phyloP scores from a whole-genome alignment of 805 yeast species.

The Pichia exigua region DNA sequence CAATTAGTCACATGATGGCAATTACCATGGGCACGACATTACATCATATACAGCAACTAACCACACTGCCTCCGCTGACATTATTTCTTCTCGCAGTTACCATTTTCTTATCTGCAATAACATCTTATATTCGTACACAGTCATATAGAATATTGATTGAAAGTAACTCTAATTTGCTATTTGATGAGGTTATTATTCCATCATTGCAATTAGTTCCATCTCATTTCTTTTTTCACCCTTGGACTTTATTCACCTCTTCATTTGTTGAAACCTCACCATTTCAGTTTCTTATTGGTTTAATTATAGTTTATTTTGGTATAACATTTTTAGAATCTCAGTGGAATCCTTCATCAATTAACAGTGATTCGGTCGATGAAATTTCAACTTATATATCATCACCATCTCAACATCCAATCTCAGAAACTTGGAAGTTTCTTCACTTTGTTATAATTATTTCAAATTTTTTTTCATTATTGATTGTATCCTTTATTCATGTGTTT shows the following conservation, averaged over 20 bases:
- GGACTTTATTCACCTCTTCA: conserved; percentile 58
- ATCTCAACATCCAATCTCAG: conserved; percentile 23
- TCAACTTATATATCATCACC: background rate
- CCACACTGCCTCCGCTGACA: conserved; percentile 22
- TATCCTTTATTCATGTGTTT: conserved; percentile 24
- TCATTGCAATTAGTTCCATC: conserved; percentile 56
- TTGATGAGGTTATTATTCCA: conserved; percentile 41
- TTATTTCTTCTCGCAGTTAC: conserved; percentile 35
- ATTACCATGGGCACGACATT: background rate
- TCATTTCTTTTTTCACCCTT: conserved; percentile 46
- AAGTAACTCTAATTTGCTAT: conserved; percentile 20
- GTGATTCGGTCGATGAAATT: background rate
- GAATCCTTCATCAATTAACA: conserved; percentile 22
- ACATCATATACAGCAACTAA: background rate
- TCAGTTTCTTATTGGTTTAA: conserved; percentile 34
- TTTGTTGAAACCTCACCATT: conserved; percentile 51
- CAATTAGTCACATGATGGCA: background rate
- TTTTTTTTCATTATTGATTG: conserved; percentile 36
- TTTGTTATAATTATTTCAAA: conserved; percentile 54
- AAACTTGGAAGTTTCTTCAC: conserved; percentile 42
- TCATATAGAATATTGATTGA: conserved; percentile 23
- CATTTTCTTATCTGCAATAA: conserved; percentile 31
- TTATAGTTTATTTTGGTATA: conserved; percentile 33
- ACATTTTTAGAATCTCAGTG: conserved; percentile 45
- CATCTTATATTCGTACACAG: conserved; percentile 36